These are phyloP conservation scores for Coemansia sp. DNA, from an alignment of 192 early-diverging fungal species.

Conservation along the genomic window DNA sequence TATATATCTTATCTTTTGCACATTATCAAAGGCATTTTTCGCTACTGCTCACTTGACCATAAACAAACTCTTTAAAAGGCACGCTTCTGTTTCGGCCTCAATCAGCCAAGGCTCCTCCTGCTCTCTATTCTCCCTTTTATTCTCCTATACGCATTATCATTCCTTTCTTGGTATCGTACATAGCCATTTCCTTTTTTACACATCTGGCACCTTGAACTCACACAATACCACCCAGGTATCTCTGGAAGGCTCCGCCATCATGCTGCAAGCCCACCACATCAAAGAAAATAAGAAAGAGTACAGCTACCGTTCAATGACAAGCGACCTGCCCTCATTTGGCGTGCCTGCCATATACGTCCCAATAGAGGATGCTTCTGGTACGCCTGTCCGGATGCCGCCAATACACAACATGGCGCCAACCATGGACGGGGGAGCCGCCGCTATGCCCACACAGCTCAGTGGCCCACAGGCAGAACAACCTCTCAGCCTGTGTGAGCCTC, in stretches of 20 bases:
- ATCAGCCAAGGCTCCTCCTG: neutral
- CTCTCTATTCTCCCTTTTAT: constrained; percentile 13
- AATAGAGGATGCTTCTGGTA: neutral
- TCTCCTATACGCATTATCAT: constrained; percentile 16
- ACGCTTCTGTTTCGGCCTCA: neutral
- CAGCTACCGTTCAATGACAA: neutral
- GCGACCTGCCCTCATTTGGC: neutral
- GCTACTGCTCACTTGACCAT: neutral
- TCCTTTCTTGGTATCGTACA: constrained; percentile 11
- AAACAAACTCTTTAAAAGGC: neutral
- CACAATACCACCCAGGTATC: too few relatives aligned
- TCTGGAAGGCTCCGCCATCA: neutral
- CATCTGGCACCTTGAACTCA: neutral
- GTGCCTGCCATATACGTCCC: neutral
- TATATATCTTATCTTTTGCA: constrained; percentile 2
- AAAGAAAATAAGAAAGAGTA: neutral
- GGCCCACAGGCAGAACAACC: neutral
- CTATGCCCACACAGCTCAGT: neutral
- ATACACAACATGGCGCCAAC: neutral
- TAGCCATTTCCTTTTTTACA: constrained; percentile 1
- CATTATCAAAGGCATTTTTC: neutral
- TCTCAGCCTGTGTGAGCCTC: neutral
- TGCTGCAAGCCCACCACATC: neutral
- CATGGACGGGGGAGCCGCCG: neutral
- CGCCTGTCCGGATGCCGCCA: neutral